Base-by-base conservation (phyloP, 2,329 filamentous ascomycete species). In the Xylaria sp. region DNA sequence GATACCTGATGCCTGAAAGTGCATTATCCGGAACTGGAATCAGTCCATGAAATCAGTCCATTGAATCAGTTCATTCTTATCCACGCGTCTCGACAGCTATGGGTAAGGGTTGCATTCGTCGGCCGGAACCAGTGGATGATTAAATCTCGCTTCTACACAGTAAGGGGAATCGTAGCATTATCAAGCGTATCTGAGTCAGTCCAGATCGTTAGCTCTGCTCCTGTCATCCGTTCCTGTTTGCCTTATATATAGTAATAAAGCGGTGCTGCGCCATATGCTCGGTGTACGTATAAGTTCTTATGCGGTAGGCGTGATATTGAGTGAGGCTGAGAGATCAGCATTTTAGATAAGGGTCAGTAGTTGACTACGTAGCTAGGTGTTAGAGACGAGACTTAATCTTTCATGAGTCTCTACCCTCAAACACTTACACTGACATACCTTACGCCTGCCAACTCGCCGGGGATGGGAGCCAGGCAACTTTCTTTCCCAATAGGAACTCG, bases 51-150 rank as follows among this genome's bases (percentile, higher is more conserved):
- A 48, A 48, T 48, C 46, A 54, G 51, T n/a, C 34, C 51, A 54
- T 54, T 54, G 28, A 34, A 54, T 54, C 51, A 46, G 37, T 32
- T 46, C 55, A 58, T 44, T 25, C 37, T 15, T n/a, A 44, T 46
- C n/a, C 39, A 44, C 23, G 23, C 20, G 37, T 15, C 20, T 44
- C 39, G 20, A 58, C 25, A 28, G 23, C 12, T 25, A 25, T n/a
- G 39, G 12, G 46, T 37, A 44, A 41, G 23, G 20, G 39, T 55
- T 55, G 39, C 39, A 28, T 32, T 44, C 6, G 9, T 28, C 39
- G 10, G n/a, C 54, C 10, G 18, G 54, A 25, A 41, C 8, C 0
- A 6, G 23, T 46, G 23, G 6, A 18, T 44, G 23, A n/a, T 32
- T 15, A 58, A 28, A 46, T 41, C 13, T 23, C 34, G n/a, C 34